Evolutionary conservation across 73 alveolate genomes (phyloP).

Genomic region (Blepharisma japonicum): DNA sequence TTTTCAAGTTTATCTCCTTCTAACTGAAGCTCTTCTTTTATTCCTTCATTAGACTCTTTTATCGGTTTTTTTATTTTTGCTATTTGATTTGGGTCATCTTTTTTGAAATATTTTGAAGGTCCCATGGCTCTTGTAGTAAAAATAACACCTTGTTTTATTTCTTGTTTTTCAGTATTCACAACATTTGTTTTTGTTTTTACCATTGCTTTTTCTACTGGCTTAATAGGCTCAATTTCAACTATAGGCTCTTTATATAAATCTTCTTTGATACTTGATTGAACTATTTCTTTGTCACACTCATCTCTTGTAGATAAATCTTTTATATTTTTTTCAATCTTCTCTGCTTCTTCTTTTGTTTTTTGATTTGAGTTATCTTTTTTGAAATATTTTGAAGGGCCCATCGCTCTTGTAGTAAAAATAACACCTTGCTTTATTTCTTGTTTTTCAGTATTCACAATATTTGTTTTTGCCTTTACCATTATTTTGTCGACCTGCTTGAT

Average conservation of each 20-base stretch:
- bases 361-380: background rate
- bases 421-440: background rate
- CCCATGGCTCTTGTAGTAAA: slow-evolving; percentile 19
- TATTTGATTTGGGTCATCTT: no score
- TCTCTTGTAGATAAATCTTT: background rate
- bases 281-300: background rate
- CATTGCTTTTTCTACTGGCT: background rate
- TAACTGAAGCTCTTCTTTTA: background rate
- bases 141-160: background rate
- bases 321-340: background rate
- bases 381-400: slow-evolving; percentile 15
- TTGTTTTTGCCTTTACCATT: background rate
- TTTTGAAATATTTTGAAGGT: background rate
- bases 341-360: background rate
- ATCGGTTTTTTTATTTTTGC: no score
- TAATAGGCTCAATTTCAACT: no score
- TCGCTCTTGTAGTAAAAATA: slow-evolving; percentile 2
- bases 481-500: background rate
- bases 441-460: slow-evolving; percentile 13
- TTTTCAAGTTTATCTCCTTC: background rate
- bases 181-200: background rate
- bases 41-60: background rate
- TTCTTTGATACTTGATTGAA: no score
- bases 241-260: no score
- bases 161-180: slow-evolving; percentile 22